Percentiles rank a stretch among this genome's conserved stretches.
These are phyloP conservation scores for Magnolia changhungtana DNA, from an alignment of 164 flowering plant species.

Conservation along the genomic window DNA sequence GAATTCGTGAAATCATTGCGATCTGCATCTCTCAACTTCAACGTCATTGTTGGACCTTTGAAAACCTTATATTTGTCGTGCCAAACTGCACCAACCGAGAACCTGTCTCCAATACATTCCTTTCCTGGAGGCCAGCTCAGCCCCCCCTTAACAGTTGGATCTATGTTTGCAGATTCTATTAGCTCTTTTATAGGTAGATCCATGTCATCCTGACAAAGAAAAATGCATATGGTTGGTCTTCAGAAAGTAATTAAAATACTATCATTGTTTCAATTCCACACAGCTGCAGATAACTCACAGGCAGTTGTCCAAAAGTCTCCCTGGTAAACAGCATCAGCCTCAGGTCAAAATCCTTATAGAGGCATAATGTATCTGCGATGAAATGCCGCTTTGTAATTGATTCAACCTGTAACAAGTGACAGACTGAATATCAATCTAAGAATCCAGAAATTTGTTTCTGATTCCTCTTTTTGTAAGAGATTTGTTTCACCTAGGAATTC, in stretches of 20 bases:
- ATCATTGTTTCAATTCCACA: too few relatives aligned
- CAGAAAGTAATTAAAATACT: neutral
- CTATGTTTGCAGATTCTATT: conserved; percentile 42
- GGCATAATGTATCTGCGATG: conserved; percentile 52
- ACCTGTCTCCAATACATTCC: conserved; percentile 38
- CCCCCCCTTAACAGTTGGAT: conserved; percentile 47
- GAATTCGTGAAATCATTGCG: conserved; percentile 43
- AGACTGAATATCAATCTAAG: neutral
- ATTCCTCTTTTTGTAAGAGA: too few relatives aligned
- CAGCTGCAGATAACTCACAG: neutral
- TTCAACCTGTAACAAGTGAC: conserved; percentile 36
- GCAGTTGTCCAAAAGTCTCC: conserved; percentile 20
- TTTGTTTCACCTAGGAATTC: too few relatives aligned
- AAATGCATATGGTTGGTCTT: neutral
- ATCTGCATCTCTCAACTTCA: conserved; percentile 47
- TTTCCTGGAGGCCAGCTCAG: conserved; percentile 63
- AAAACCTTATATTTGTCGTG: conserved; percentile 36
- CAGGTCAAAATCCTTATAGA: conserved; percentile 45
- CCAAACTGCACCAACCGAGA: conserved; percentile 41
- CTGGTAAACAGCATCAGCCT: conserved; percentile 50
- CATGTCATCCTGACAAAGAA: conserved; percentile 43
- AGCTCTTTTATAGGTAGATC: conserved; percentile 27
- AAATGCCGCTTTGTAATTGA: conserved; percentile 46
- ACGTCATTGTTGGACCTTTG: conserved; percentile 27
- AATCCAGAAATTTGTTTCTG: too few relatives aligned